These are phyloP conservation scores for Hordeum marinum DNA, from an alignment of 176 grass and related monocot genomes.

Conservation along the genomic window DNA sequence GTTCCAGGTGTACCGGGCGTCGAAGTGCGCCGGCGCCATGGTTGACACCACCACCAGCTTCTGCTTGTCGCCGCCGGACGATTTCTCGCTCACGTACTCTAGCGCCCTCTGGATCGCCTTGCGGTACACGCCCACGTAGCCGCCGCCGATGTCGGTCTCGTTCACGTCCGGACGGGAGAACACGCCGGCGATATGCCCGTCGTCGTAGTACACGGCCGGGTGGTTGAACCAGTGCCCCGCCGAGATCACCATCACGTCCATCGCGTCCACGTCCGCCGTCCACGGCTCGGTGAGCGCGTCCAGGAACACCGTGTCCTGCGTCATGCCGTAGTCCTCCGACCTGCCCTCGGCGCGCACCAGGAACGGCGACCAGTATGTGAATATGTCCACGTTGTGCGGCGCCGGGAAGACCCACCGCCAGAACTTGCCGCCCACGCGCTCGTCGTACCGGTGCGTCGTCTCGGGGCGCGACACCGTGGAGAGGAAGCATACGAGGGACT, in stretches of 20 bases:
- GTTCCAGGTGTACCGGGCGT: neutral
- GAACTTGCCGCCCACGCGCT: constrained; percentile 20
- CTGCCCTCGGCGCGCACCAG: constrained; percentile 24
- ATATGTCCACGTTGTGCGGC: constrained; percentile 14
- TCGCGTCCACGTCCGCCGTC: constrained; percentile 24
- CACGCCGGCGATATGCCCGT: constrained; percentile 31
- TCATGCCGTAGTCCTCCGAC: constrained; percentile 32
- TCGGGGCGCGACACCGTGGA: neutral
- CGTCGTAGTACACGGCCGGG: constrained; percentile 37
- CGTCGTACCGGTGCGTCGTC: constrained; percentile 12
- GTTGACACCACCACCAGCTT: constrained; percentile 39
- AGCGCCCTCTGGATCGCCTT: constrained; percentile 15
- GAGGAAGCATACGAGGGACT: constrained; percentile 34
- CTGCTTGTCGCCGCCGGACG: neutral
- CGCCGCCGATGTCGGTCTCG: constrained; percentile 45
- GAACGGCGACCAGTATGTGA: constrained; percentile 51
- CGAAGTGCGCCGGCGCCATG: constrained; percentile 60
- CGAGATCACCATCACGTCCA: constrained; percentile 45
- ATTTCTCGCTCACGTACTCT: neutral
- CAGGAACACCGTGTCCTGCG: neutral
- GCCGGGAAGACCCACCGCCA: constrained; percentile 25
- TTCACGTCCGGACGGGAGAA: constrained; percentile 28
- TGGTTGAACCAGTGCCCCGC: constrained; percentile 54
- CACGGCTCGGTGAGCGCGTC: constrained; percentile 34
- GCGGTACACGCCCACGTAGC: constrained; percentile 27